Conservation (phyloP, 2,329 filamentous ascomycete genomes). For the Thielaviopsis populi region DNA sequence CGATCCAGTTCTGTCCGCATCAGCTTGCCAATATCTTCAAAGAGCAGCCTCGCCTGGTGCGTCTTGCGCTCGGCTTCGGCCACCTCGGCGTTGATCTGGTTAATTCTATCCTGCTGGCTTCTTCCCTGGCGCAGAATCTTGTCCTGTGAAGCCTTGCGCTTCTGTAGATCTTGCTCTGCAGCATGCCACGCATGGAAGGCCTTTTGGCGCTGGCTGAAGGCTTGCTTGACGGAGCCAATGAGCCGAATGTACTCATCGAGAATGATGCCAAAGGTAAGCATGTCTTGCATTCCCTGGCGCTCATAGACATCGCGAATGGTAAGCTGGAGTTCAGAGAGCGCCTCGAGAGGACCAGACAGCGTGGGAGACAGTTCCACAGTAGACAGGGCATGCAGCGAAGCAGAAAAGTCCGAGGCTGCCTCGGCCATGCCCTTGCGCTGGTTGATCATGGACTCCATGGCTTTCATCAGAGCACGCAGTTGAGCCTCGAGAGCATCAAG, state of each 20-base stretch:
- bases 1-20: constrained; percentile 85
- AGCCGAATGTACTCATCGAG: constrained; percentile 96
- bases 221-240: constrained; percentile 87
- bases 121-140: constrained; percentile 91
- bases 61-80: constrained; percentile 88
- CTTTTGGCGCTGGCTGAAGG: constrained; percentile 85
- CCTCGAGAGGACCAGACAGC: constrained; percentile 77
- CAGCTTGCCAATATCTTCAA: constrained; percentile 92
- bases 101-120: constrained; percentile 87
- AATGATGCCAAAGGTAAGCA: constrained; percentile 89
- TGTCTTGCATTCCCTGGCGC: constrained; percentile 90
- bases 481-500: constrained; percentile 87
- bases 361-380: constrained; percentile 83
- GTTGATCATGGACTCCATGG: constrained; percentile 80
- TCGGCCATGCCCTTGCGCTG: constrained; percentile 91
- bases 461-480: constrained; percentile 76
- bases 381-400: constrained; percentile 80
- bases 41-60: constrained; percentile 74
- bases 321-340: constrained; percentile 81
- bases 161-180: constrained; percentile 78
- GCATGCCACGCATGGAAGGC: constrained; percentile 88
- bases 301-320: constrained; percentile 93
- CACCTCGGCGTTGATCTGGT: constrained; percentile 83
- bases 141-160: constrained; percentile 77
- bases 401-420: constrained; percentile 82